A percentile compares a stretch with the other conserved stretches of the same genome.
Conservation (phyloP, 768 basidiomycete genomes). For the Lanmaoa pseudosensibilis region DNA sequence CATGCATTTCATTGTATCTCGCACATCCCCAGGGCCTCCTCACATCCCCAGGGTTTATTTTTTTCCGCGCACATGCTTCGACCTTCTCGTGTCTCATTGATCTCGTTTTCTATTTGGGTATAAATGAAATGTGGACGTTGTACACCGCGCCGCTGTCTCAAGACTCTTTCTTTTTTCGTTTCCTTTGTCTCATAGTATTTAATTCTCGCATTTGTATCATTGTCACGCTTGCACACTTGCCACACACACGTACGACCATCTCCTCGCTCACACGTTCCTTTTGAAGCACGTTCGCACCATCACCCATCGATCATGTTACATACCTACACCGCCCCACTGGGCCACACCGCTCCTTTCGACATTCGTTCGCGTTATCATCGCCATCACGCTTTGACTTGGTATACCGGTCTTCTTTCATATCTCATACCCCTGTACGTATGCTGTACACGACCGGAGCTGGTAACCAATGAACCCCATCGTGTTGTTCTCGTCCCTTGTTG, state of each 20-base stretch:
- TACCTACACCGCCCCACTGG: neutral
- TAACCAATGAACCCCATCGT: neutral
- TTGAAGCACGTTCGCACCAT: neutral
- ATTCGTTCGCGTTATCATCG: constrained; percentile 8
- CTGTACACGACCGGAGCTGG: constrained; percentile 1
- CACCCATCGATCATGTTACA: constrained; percentile 7
- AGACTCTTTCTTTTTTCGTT: neutral
- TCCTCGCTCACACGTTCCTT: constrained; percentile 9
- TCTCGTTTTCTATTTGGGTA: constrained; percentile 3
- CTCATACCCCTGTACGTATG: constrained; percentile 1
- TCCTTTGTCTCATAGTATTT: constrained; percentile 28
- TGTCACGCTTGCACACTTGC: constrained; percentile 6
- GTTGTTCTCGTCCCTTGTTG: neutral
- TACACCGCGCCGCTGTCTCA: constrained; percentile 4
- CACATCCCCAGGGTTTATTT: neutral
- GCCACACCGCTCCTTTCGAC: constrained; percentile 5
- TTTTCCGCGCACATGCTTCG: constrained; percentile 12
- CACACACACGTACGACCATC: neutral
- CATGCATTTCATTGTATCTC: constrained; percentile 24
- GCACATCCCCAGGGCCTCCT: neutral
- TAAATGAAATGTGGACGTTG: constrained; percentile 15
- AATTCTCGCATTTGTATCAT: constrained; percentile 30
- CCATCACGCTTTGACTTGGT: constrained; percentile 3
- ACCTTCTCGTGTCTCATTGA: constrained; percentile 4
- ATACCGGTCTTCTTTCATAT: neutral